Percentiles rank a stretch among this genome's conserved stretches.
Conservation (phyloP, 2,329 filamentous ascomycete genomes). For the Cladosporium austrohemisphaericum region DNA sequence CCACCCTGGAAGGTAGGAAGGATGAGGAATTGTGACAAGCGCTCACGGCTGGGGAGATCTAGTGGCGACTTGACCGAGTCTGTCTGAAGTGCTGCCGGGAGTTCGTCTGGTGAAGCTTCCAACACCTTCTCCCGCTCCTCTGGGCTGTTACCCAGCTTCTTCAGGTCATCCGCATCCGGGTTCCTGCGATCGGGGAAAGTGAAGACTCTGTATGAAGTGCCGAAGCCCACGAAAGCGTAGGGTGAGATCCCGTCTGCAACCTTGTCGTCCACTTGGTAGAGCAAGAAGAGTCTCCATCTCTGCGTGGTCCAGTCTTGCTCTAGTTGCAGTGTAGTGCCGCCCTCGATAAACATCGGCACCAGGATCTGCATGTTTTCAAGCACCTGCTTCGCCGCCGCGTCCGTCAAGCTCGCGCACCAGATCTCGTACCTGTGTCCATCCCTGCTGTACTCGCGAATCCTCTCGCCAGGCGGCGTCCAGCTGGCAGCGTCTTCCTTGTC, state of each 20-base stretch:
- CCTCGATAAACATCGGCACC: conserved; percentile 86
- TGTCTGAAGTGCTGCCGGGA: not conserved
- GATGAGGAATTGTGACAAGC: conserved; percentile 91
- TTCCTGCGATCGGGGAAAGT: conserved; percentile 31
- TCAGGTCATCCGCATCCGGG: not conserved
- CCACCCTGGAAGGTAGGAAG: conserved; percentile 80
- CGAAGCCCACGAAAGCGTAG: conserved; percentile 86
- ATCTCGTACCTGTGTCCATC: conserved; percentile 71
- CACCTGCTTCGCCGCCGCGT: conserved; percentile 66
- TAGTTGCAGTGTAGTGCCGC: conserved; percentile 71
- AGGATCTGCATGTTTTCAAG: conserved; percentile 79
- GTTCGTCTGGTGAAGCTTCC: not conserved
- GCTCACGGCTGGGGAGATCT: conserved; percentile 68
- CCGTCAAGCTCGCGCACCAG: conserved; percentile 72
- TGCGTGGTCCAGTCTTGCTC: conserved; percentile 70
- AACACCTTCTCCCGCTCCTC: not conserved
- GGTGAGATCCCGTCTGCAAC: conserved; percentile 40
- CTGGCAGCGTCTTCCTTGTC: conserved; percentile 42
- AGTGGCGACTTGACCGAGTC: conserved; percentile 44
- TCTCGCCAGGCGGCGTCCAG: conserved; percentile 71
- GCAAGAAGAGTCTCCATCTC: conserved; percentile 88
- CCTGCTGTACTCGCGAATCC: conserved; percentile 61
- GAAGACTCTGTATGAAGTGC: conserved; percentile 83
- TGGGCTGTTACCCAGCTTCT: not conserved
- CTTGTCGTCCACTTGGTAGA: conserved; percentile 40